phyloP scores from a whole-genome alignment of 2,329 filamentous ascomycete genomes.

The Venturia pyrina region DNA sequence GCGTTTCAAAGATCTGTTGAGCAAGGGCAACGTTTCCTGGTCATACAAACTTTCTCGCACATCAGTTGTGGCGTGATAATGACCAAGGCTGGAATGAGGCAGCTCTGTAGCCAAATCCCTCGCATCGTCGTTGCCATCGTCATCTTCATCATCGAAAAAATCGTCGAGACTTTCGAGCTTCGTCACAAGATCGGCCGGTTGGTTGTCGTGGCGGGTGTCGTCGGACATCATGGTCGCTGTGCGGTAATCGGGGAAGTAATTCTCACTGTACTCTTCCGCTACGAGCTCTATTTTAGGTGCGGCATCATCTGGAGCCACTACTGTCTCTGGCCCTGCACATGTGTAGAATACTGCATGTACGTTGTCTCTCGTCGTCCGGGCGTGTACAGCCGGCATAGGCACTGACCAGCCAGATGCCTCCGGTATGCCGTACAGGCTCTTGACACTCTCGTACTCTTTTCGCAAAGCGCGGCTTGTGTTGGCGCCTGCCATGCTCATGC shows the following conservation, averaged over 20 bases:
- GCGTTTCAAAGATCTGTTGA: constrained; percentile 67
- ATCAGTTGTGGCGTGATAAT: constrained; percentile 17
- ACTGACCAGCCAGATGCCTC: constrained; percentile 95
- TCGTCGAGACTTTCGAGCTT: constrained; percentile 45
- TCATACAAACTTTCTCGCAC: constrained; percentile 70
- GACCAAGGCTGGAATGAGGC: neutral
- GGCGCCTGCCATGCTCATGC: constrained; percentile 95
- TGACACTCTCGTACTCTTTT: constrained; percentile 89
- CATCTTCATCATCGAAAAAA: constrained; percentile 41
- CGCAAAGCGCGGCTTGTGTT: constrained; percentile 70
- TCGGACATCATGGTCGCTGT: constrained; percentile 92
- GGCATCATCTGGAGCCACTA: constrained; percentile 47
- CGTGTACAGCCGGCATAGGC: constrained; percentile 82
- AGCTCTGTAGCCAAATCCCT: constrained; percentile 19
- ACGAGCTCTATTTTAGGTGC: constrained; percentile 91
- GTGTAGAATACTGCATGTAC: constrained; percentile 96
- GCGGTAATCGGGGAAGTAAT: constrained; percentile 65
- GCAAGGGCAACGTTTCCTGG: constrained; percentile 80
- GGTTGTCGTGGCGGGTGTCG: constrained; percentile 43
- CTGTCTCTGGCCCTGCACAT: constrained; percentile 48
- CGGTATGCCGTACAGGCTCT: constrained; percentile 92
- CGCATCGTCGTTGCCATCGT: constrained; percentile 32
- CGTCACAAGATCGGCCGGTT: constrained; percentile 55
- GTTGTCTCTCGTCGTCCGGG: constrained; percentile 74
- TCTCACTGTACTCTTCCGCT: constrained; percentile 70